phyloP scores from a whole-genome alignment of 2,329 filamentous ascomycete genomes.

The Cercospora sp. region DNA sequence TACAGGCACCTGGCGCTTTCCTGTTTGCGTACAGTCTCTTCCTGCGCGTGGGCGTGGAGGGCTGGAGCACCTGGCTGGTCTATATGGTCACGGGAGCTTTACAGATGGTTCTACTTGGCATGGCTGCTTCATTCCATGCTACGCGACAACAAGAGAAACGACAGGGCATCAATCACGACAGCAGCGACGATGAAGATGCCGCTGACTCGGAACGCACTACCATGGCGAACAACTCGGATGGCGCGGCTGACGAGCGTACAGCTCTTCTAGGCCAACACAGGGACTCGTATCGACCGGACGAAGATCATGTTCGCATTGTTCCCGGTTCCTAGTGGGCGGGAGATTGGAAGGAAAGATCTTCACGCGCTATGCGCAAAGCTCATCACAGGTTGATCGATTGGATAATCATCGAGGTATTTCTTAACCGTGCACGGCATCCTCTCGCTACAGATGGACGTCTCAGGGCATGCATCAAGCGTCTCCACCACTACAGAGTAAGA shows the following conservation, averaged over 20 bases:
- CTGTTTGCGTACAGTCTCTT: constrained; percentile 80
- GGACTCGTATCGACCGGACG: neutral
- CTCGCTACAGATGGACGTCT: neutral
- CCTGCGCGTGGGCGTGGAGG: constrained; percentile 70
- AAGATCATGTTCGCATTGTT: neutral
- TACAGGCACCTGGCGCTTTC: constrained; percentile 91
- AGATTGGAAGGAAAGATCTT: neutral
- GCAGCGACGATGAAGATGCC: constrained; percentile 15
- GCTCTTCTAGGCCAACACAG: neutral
- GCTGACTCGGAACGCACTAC: neutral
- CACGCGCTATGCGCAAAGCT: neutral
- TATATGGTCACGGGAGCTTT: constrained; percentile 82
- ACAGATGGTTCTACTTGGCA: constrained; percentile 75
- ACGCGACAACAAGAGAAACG: neutral
- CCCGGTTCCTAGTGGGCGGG: constrained; percentile 2
- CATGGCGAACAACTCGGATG: neutral
- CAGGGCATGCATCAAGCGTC: constrained; percentile 1
- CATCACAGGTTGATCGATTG: neutral
- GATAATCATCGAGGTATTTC: neutral
- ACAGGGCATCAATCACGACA: constrained; percentile 5
- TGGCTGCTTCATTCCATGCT: constrained; percentile 61
- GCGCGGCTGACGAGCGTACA: constrained; percentile 1
- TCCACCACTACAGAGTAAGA: neutral
- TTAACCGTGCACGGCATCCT: neutral
- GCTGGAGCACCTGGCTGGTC: constrained; percentile 96